Evolutionary conservation across 371 early-diverging fungal genomes (phyloP), one percentile per base, ranked within the genome.

Genomic region (Apophysomyces variabilis): DNA sequence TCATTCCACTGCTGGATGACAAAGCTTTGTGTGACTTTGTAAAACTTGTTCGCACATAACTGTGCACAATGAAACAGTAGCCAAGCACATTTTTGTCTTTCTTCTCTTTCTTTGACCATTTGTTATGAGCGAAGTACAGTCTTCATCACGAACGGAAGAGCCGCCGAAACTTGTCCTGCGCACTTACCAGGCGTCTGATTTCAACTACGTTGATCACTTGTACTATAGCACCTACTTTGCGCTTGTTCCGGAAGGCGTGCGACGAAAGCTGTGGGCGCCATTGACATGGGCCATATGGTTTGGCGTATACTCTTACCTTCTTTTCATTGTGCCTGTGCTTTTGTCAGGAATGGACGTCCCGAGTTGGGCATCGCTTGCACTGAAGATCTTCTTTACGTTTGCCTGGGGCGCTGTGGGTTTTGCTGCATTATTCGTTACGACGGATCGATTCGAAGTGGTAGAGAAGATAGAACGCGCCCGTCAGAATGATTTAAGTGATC

Each of bases 241-340:
- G 2, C 72, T 80, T 36, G 76, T 83, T 3, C 77, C 73, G 5
- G 77, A 80, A 66, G 78, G 77, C 13, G 72, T 83, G 12, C 71
- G 78, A 45, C 69, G 72, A 7, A 80, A 80, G 43, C n/a, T 80
- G n/a, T 74, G 78, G 80, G 44, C 73, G 11, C 76, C 78, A 6
- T 21, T 65, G 8, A 75, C 79, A 0, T 83, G 80, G 83, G 38
- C 73, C 6, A 41, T 77, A n/a, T 80, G 77, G 77, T 70, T 83
- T 59, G 63, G 41, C 18, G 75, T 68, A 0, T 83, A 77, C 38
- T 68, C 73, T 13, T 35, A 61, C 14, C 61, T 83, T 3, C 54
- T 80, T 37, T 50, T 65, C 8, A 11, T 54, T 11, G 64, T 80
- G 9, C 80, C 78, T 0, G 38, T 41, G 2, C 26, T 66, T 8